phyloP scores from a whole-genome alignment of 306 rosid species.

The Ammopiptanthus mongolicus region DNA sequence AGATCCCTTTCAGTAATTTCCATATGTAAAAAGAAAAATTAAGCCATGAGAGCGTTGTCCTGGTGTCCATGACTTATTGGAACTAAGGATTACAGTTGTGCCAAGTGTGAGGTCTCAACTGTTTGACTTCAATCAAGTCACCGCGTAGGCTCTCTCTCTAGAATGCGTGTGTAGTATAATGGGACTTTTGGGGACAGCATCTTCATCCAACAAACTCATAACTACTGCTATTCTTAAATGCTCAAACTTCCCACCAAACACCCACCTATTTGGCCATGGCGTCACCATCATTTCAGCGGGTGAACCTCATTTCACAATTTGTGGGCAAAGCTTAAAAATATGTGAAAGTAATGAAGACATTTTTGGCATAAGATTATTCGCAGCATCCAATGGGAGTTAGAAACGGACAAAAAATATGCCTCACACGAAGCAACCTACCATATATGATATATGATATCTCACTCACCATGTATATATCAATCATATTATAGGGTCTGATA shows the following conservation, averaged over 20 bases:
- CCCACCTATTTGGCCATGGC: background rate
- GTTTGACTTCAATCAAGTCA: background rate
- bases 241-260: conserved; percentile 34
- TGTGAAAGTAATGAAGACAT: background rate
- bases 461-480: background rate
- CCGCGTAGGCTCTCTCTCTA: background rate
- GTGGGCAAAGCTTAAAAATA: background rate
- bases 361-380: background rate
- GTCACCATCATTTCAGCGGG: background rate
- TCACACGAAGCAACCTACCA: conserved; percentile 25
- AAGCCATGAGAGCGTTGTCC: too few relatives aligned
- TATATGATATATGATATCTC: background rate
- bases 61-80: too few relatives aligned
- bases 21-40: too few relatives aligned
- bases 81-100: background rate
- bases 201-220: conserved; percentile 20
- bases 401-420: conserved; percentile 4
- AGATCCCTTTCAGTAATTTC: too few relatives aligned
- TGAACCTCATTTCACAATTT: conserved; percentile 5
- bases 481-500: background rate
- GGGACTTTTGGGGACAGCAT: background rate
- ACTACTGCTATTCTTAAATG: conserved; percentile 12
- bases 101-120: background rate
- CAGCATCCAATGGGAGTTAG: background rate
- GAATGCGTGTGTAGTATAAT: background rate